phyloP scores from a whole-genome alignment of 2,329 filamentous ascomycete species.

The Ascochyta fabae region DNA sequence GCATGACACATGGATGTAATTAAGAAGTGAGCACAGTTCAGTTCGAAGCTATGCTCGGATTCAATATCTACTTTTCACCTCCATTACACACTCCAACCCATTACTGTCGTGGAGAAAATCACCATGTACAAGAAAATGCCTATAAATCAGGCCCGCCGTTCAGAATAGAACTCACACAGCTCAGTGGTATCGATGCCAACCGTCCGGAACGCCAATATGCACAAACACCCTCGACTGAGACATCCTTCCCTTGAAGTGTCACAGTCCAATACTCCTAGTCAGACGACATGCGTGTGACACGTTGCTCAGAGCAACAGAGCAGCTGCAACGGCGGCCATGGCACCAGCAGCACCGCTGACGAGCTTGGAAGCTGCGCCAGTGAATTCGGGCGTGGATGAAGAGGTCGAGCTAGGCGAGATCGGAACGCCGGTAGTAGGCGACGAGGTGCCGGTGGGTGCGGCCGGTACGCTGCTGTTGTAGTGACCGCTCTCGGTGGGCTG shows the following conservation, averaged over 20 bases:
- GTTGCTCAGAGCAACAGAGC: constrained; percentile 35
- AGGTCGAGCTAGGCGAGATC: constrained; percentile 21
- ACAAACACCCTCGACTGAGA: constrained; percentile 2
- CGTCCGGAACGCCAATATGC: constrained; percentile 24
- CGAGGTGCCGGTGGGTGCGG: constrained; percentile 13
- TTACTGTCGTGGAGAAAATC: constrained; percentile 1
- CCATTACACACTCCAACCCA: constrained; percentile 4
- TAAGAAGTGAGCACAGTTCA: background rate
- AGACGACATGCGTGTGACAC: background rate
- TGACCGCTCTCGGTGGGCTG: constrained; percentile 23
- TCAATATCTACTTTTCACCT: constrained; percentile 3
- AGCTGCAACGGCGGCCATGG: constrained; percentile 29
- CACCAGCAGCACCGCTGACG: constrained; percentile 28
- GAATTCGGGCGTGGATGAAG: constrained; percentile 24
- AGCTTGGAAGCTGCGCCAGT: constrained; percentile 29
- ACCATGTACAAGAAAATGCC: constrained; percentile 25
- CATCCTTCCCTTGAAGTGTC: background rate
- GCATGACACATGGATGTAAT: background rate
- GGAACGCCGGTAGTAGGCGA: constrained; percentile 19
- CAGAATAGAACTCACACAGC: constrained; percentile 5
- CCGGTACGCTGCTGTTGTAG: constrained; percentile 16
- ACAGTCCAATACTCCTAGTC: background rate
- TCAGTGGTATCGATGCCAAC: constrained; percentile 29
- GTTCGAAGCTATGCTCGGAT: background rate
- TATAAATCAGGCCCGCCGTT: constrained; percentile 1